phyloP scores from a whole-genome alignment of 2,329 filamentous ascomycete genomes.

The Diaporthe eres region DNA sequence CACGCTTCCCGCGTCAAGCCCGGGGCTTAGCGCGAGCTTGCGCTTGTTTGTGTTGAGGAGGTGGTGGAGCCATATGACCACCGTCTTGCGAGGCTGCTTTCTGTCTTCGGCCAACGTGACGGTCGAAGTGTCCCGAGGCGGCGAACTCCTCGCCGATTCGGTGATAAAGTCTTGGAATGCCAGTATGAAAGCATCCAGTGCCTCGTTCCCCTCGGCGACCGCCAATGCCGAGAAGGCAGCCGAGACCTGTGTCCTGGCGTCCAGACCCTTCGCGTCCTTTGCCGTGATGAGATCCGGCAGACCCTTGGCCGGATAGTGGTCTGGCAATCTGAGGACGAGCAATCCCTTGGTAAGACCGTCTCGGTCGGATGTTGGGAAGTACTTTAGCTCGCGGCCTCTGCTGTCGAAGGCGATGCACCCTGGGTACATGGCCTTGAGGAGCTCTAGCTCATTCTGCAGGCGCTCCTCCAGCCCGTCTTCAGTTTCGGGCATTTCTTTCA shows the following conservation, averaged over 20 bases:
- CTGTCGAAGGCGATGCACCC: conserved; percentile 13
- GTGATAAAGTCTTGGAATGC: background rate
- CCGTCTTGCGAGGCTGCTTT: background rate
- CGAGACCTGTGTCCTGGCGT: conserved; percentile 6
- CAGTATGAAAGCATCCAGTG: conserved; percentile 8
- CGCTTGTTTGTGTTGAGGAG: conserved; percentile 26
- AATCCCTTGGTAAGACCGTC: background rate
- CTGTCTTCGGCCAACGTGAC: background rate
- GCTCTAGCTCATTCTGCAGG: background rate
- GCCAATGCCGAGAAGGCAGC: background rate
- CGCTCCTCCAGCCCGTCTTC: background rate
- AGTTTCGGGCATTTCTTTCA: background rate
- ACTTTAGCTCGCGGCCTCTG: conserved; percentile 1
- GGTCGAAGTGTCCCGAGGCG: background rate
- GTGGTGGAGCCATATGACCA: conserved; percentile 22
- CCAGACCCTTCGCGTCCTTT: background rate
- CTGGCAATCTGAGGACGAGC: conserved; percentile 21
- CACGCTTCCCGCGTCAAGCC: background rate
- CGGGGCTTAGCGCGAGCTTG: conserved; percentile 6
- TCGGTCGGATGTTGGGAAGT: background rate
- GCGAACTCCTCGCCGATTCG: background rate
- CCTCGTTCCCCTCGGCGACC: conserved; percentile 1
- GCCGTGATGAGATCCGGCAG: conserved; percentile 13
- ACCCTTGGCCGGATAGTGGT: background rate
- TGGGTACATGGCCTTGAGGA: conserved; percentile 17